Conservation (phyloP, 1,139 yeast genomes). For the Blastobotrys malaysiensis region DNA sequence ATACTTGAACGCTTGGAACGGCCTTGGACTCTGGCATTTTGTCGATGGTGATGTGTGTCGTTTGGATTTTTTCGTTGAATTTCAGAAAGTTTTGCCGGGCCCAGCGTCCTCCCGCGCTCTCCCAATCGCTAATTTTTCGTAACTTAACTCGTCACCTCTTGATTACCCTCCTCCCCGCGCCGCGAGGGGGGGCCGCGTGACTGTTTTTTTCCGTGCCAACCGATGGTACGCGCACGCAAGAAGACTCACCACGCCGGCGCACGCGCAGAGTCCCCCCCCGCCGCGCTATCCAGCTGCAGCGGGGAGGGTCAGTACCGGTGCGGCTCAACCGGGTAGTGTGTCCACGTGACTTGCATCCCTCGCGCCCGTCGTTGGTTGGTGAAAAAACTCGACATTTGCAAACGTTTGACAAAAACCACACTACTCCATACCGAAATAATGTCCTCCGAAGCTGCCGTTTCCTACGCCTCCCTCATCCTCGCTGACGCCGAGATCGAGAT, state of each 20-base stretch:
- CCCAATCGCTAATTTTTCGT: neutral
- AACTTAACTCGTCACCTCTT: neutral
- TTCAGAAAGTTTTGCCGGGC: neutral
- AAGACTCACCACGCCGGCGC: neutral
- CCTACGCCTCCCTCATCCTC: conserved; percentile 86
- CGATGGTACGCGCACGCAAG: neutral
- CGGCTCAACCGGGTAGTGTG: neutral
- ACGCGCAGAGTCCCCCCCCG: too few species aligned
- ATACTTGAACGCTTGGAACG: conserved; percentile 13
- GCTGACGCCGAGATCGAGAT: conserved; percentile 96
- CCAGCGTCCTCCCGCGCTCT: neutral
- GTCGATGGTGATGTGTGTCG: conserved; percentile 6
- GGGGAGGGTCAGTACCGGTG: too few species aligned
- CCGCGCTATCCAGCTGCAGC: neutral
- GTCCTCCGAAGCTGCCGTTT: conserved; percentile 36
- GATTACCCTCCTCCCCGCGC: too few species aligned
- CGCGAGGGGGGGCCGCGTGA: neutral
- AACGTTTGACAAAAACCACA: neutral
- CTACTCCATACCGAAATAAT: conserved; percentile 8
- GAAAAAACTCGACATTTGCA: neutral
- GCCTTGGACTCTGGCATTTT: conserved; percentile 12
- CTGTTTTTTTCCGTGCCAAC: neutral
- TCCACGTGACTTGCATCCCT: neutral
- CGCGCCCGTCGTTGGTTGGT: neutral
- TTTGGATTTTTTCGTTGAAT: neutral